A percentile compares a stretch with the other conserved stretches of the same genome.
phyloP scores from a whole-genome alignment of 371 early-diverging fungal genomes.

The Mortierella sp. region DNA sequence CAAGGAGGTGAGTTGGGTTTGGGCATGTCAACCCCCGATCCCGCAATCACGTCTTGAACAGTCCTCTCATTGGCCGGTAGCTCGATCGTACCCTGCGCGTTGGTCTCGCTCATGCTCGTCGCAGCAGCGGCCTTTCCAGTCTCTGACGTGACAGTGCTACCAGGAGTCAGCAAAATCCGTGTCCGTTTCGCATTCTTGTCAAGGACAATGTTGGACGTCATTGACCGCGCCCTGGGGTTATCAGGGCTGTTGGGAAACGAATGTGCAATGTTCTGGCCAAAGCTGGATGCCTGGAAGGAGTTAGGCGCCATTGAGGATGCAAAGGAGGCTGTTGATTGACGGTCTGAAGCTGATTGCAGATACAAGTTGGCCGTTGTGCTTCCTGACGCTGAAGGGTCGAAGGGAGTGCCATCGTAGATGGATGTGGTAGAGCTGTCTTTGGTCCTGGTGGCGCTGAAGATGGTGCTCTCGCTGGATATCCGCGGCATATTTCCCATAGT shows the following conservation, averaged over 20 bases:
- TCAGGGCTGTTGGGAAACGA: conserved; percentile 35
- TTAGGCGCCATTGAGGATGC: conserved; percentile 47
- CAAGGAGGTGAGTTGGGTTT: conserved; percentile 38
- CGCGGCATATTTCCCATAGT: conserved; percentile 45
- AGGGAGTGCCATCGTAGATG: conserved; percentile 25
- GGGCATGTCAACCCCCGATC: conserved; percentile 50
- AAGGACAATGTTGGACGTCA: conserved; percentile 38
- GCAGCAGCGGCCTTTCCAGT: conserved; percentile 60
- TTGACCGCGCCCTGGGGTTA: conserved; percentile 29
- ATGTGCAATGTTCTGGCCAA: conserved; percentile 12
- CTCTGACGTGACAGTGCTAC: conserved; percentile 46
- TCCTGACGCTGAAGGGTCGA: conserved; percentile 34
- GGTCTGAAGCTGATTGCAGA: conserved; percentile 38
- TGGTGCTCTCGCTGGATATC: conserved; percentile 52
- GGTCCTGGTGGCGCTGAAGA: conserved; percentile 28
- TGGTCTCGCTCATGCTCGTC: conserved; percentile 59
- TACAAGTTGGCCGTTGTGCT: conserved; percentile 33
- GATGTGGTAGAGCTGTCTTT: conserved; percentile 31
- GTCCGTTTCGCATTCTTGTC: conserved; percentile 41
- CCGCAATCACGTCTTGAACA: conserved; percentile 53
- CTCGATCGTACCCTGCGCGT: conserved; percentile 58
- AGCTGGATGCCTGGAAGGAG: conserved; percentile 30
- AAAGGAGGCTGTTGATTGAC: conserved; percentile 51
- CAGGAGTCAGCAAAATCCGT: conserved; percentile 45
- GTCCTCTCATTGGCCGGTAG: conserved; percentile 46